These are phyloP conservation scores for Davidsoniella virescens DNA, from an alignment of 2,329 filamentous ascomycete species.

Conservation along the genomic window DNA sequence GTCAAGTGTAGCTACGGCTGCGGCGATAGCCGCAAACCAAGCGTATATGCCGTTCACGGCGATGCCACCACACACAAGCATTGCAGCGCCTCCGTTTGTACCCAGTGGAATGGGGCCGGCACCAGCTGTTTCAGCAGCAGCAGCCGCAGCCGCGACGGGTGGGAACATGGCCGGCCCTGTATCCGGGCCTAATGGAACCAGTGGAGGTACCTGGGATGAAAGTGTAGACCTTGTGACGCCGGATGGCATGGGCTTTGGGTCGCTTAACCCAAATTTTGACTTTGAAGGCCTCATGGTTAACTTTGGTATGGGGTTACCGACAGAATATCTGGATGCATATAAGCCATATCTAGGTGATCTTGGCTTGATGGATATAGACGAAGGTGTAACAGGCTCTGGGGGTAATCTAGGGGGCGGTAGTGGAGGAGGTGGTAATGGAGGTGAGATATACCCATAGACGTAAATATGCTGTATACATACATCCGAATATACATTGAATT, in stretches of 20 bases:
- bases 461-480: background rate
- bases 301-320: conserved; percentile 12
- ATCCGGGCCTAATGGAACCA: background rate
- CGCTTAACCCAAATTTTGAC: conserved; percentile 10
- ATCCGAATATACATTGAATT: no score
- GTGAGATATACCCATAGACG: background rate
- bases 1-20: background rate
- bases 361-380: conserved; percentile 2
- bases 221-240: background rate
- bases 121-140: no score
- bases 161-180: no score
- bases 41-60: background rate
- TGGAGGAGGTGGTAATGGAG: background rate
- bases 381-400: background rate
- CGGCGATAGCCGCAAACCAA: background rate
- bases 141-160: no score
- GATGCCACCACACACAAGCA: background rate
- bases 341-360: conserved; percentile 5
- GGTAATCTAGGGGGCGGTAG: no score
- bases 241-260: background rate
- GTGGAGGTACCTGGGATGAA: background rate
- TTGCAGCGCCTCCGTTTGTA: background rate
- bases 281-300: conserved; percentile 14
- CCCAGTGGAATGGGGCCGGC: background rate
- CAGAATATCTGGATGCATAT: conserved; percentile 9